A percentile compares a stretch with the other conserved stretches of the same genome.
Conservation (phyloP, 805 yeast genomes). For the Candida palmyrensis region DNA sequence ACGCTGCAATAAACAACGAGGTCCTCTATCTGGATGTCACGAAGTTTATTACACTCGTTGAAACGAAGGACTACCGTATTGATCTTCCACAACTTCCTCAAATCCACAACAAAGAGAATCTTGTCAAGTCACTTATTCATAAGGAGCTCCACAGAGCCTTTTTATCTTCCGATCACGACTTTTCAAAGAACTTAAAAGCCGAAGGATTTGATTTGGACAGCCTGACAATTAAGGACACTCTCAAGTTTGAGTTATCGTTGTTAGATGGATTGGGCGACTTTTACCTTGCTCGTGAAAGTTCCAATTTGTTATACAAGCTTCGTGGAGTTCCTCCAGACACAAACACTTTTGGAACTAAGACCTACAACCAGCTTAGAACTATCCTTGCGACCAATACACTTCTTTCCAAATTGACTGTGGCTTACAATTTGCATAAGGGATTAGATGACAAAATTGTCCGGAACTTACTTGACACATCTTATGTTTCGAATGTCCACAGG, state of each 20-base stretch:
- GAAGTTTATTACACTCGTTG: slow-evolving; percentile 16
- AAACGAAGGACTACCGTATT: slow-evolving; percentile 19
- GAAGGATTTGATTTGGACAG: slow-evolving; percentile 14
- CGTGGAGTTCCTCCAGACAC: slow-evolving; percentile 10
- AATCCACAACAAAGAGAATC: slow-evolving; percentile 20
- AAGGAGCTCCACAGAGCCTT: slow-evolving; percentile 31
- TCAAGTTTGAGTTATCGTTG: slow-evolving; percentile 30
- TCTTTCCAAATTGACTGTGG: slow-evolving; percentile 28
- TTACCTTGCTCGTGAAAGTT: slow-evolving; percentile 31
- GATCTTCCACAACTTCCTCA: slow-evolving; percentile 30
- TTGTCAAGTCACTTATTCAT: slow-evolving; percentile 33
- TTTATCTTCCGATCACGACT: slow-evolving; percentile 20
- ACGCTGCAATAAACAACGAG: slow-evolving; percentile 18
- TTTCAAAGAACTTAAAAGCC: slow-evolving; percentile 15
- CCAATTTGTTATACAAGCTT: slow-evolving; percentile 27
- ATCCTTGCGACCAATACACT: slow-evolving; percentile 35
- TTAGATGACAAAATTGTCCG: slow-evolving; percentile 25
- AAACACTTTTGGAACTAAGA: slow-evolving; percentile 18
- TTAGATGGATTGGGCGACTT: slow-evolving; percentile 40
- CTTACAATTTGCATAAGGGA: slow-evolving; percentile 31
- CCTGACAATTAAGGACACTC: slow-evolving; percentile 15
- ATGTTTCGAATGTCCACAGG: slow-evolving; percentile 19
- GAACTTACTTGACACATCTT: slow-evolving; percentile 17
- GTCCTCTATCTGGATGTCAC: slow-evolving; percentile 14
- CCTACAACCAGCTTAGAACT: slow-evolving; percentile 23